Base-by-base conservation (phyloP, 2,329 filamentous ascomycete species). In the Xylaria arbuscula region DNA sequence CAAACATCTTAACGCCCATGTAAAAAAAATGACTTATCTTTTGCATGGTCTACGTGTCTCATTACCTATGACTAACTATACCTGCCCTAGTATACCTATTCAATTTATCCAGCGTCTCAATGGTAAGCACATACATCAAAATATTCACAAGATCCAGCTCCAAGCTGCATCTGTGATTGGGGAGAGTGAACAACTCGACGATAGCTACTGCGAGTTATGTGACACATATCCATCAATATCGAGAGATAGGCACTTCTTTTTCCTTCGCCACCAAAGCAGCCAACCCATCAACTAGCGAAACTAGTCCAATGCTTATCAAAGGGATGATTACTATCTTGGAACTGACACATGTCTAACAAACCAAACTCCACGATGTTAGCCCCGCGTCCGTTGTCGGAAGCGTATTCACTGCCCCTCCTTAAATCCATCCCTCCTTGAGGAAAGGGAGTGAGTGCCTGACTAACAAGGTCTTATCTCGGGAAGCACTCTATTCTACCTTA, bases 371-470 rank as follows among this genome's bases (percentile, higher is more conserved):
- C 56, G 53, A 65, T 36, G 34, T 54, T 19, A 51, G 62, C 54
- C 66, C 66, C 69, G 22, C 60, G 63, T 48, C 70, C 70, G 70
- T 71, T 72, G 64, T 72, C 70, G 70, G 70, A 69, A 70, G 65
- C n/a, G 48, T 45, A 57, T n/a, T 53, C 28, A 28, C 28, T 28
- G 28, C 28, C 28, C 28, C 28, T 28, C 28, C 28, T 28, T 28
- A 28, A 28, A 28, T 53, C 7, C 54, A 61, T 64, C 67, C 69
- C 67, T 69, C 69, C 66, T 50, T 53, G 40, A 17, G 54, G 24
- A 1, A 19, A 38, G 58, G 19, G 38, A 48, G 55, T 32, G 38
- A 48, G 55, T 32, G 38, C n/a, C 24, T 50, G 50, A 45, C 36
- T 54, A 36, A 2, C 10, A 19, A 13, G 15, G 11, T n/a, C 54